Percentiles rank a stretch among this genome's conserved stretches.
phyloP scores from a whole-genome alignment of 306 rosid species.

The Cicer pinnatifidum region DNA sequence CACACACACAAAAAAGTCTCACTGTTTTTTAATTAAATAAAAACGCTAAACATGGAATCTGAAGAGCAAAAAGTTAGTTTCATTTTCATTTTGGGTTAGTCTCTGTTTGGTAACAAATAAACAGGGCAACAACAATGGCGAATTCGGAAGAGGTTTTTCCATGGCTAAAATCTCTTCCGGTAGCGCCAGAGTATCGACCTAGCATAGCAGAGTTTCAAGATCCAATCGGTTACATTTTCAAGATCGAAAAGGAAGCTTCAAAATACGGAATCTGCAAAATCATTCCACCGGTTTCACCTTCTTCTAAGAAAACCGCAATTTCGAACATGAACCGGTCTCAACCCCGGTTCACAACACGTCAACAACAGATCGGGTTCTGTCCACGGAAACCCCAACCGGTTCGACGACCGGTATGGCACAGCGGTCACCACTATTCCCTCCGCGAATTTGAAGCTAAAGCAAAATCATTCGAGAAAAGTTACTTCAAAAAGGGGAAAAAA shows the following conservation, averaged over 20 bases:
- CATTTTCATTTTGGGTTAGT: not conserved
- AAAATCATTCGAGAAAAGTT: constrained; percentile 63
- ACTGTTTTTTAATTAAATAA: not conserved
- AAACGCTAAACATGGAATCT: constrained; percentile 51
- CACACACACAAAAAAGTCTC: constrained; percentile 9
- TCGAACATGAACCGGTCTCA: constrained; percentile 59
- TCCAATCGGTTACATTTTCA: constrained; percentile 86
- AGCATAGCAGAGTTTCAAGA: constrained; percentile 77
- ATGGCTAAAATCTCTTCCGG: constrained; percentile 73
- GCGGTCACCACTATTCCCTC: constrained; percentile 68
- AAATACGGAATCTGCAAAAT: constrained; percentile 82
- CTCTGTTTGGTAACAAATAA: not conserved
- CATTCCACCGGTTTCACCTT: constrained; percentile 70
- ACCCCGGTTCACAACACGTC: constrained; percentile 81
- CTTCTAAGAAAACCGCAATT: constrained; percentile 70
- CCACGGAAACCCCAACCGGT: constrained; percentile 69
- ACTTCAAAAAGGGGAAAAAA: constrained; percentile 45
- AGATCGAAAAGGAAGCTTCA: constrained; percentile 86
- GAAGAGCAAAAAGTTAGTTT: constrained; percentile 21
- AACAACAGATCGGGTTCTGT: constrained; percentile 89
- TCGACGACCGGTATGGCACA: constrained; percentile 77
- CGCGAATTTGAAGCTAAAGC: constrained; percentile 68
- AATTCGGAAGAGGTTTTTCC: constrained; percentile 67
- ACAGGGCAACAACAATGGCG: constrained; percentile 57
- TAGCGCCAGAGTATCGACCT: constrained; percentile 76